Evolutionary conservation across 192 early-diverging fungal genomes (phyloP).

Genomic region (Mortierella alpina): DNA sequence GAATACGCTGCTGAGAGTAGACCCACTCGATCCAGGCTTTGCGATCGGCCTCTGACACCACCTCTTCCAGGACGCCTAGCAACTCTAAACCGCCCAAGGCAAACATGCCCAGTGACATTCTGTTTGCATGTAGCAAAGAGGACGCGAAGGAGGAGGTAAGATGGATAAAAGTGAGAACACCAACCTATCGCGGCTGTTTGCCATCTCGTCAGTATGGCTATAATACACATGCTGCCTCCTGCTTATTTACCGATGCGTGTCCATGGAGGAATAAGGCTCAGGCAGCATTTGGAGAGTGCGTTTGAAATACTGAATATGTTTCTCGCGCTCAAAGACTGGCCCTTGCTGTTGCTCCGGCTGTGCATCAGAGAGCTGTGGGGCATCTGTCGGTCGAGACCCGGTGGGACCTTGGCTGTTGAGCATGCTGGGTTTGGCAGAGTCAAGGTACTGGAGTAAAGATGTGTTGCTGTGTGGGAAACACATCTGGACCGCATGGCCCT

Average conservation of each 20-base stretch:
- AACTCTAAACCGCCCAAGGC: slow-evolving; percentile 85
- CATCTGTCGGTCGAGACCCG: too few relatives aligned
- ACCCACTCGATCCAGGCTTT: slow-evolving; percentile 93
- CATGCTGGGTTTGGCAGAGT: too few relatives aligned
- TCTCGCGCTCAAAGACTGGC: slow-evolving; percentile 54
- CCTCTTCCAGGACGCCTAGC: slow-evolving; percentile 72
- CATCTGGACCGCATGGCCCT: too few relatives aligned
- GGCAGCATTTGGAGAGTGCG: slow-evolving; percentile 78
- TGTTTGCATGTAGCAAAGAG: slow-evolving; percentile 18
- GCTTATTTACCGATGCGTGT: slow-evolving; percentile 72
- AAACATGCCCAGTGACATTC: slow-evolving; percentile 92
- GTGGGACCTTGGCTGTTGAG: too few relatives aligned
- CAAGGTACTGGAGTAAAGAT: too few relatives aligned
- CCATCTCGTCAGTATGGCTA: neutral
- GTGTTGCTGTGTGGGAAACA: too few relatives aligned
- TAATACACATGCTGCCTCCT: neutral
- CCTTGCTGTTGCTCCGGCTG: too few relatives aligned
- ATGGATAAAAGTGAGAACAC: neutral
- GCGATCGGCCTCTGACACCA: slow-evolving; percentile 64
- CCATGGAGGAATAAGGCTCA: slow-evolving; percentile 70
- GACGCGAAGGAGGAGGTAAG: neutral
- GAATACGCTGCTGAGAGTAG: slow-evolving; percentile 91
- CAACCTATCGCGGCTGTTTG: neutral
- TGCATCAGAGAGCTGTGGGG: too few relatives aligned
- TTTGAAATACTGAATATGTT: slow-evolving; percentile 81